Evolutionary conservation across 1,284 basidiomycete species (phyloP).

Genomic region (Gastroboletus turbinatus): DNA sequence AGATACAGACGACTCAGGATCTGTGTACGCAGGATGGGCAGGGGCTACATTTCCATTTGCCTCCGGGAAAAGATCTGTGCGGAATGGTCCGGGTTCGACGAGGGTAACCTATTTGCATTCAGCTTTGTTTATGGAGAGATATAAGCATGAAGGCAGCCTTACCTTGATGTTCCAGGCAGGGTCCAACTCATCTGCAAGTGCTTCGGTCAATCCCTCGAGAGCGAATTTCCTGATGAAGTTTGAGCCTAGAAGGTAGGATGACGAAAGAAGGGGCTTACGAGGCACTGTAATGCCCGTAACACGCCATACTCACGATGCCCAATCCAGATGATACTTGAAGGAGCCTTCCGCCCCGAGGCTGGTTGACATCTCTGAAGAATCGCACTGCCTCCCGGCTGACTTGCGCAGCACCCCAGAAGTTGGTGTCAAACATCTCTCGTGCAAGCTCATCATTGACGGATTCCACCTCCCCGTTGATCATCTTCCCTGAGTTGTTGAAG

Average conservation of each 20-base stretch:
- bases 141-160: not conserved
- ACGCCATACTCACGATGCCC: conserved; percentile 8
- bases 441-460: conserved; percentile 24
- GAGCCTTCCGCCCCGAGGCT: conserved; percentile 34
- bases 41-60: not conserved
- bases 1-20: conserved; percentile 8
- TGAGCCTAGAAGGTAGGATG: not conserved
- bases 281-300: conserved; percentile 23
- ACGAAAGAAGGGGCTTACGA: conserved; percentile 13
- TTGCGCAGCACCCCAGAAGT: conserved; percentile 38
- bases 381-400: conserved; percentile 35
- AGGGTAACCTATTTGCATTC: conserved; percentile 23
- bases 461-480: conserved; percentile 25
- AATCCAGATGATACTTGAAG: conserved; percentile 32
- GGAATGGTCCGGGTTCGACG: conserved; percentile 25
- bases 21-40: conserved; percentile 21
- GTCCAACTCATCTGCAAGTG: conserved; percentile 27
- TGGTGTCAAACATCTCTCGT: conserved; percentile 34
- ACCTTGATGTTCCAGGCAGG: conserved; percentile 35
- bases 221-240: conserved; percentile 22
- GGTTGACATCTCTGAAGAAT: conserved; percentile 40
- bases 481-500: conserved; percentile 34
- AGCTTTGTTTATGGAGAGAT: not conserved
- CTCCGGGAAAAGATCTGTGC: conserved; percentile 11
- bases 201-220: conserved; percentile 28